phyloP scores from a whole-genome alignment of 192 early-diverging fungal species.

The Entomortierella parvispora region DNA sequence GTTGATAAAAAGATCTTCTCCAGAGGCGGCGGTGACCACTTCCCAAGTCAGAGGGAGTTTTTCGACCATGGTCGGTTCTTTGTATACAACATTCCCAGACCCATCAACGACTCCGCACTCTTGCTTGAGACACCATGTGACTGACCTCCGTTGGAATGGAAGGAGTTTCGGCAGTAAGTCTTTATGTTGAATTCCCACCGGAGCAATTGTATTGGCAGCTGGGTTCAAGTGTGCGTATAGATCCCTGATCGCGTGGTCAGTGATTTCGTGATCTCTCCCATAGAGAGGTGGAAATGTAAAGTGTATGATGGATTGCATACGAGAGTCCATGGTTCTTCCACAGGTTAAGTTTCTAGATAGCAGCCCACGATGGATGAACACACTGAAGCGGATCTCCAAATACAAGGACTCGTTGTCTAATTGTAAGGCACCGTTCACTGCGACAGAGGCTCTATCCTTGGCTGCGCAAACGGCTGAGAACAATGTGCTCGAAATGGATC shows the following conservation, averaged over 20 bases:
- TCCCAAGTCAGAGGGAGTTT: slow-evolving; percentile 39
- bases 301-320: slow-evolving; percentile 19
- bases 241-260: slow-evolving; percentile 25
- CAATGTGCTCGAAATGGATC: not conserved
- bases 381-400: not conserved
- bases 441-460: not conserved
- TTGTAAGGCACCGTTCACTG: not conserved
- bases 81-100: slow-evolving; percentile 16
- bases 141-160: slow-evolving; percentile 23
- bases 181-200: slow-evolving; percentile 12
- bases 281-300: slow-evolving; percentile 14
- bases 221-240: slow-evolving; percentile 24
- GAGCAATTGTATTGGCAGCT: not conserved
- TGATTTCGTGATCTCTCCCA: not conserved
- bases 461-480: not conserved
- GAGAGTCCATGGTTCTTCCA: not conserved
- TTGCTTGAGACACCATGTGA: slow-evolving; percentile 22
- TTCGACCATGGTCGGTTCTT: slow-evolving; percentile 7
- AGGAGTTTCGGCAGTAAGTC: slow-evolving; percentile 9
- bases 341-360: slow-evolving; percentile 1
- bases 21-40: not conserved
- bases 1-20: slow-evolving; percentile 9
- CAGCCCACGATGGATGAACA: slow-evolving; percentile 4
- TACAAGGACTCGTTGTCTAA: not conserved
- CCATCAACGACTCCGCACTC: slow-evolving; percentile 21